These are phyloP conservation scores for Mortierella sp. DNA, from an alignment of 371 early-diverging fungal species.

Conservation along the genomic window DNA sequence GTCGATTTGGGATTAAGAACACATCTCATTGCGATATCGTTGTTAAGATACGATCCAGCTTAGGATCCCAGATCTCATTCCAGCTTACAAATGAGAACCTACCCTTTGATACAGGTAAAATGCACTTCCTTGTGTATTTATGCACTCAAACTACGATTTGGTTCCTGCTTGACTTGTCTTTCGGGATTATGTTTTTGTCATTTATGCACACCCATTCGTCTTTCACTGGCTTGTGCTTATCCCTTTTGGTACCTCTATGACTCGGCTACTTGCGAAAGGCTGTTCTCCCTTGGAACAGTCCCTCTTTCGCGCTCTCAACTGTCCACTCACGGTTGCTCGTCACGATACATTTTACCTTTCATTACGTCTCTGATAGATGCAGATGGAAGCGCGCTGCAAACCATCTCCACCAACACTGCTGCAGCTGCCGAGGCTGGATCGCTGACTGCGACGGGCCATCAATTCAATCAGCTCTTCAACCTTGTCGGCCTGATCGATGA, in stretches of 20 bases:
- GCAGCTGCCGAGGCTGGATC: conserved; percentile 61
- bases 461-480: conserved; percentile 91
- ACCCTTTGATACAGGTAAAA: conserved; percentile 55
- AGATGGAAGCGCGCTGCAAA: conserved; percentile 7
- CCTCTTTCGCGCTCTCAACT: not conserved
- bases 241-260: too few species aligned
- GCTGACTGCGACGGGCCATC: conserved; percentile 62
- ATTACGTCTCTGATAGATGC: conserved; percentile 9
- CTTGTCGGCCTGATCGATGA: conserved; percentile 88
- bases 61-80: conserved; percentile 87
- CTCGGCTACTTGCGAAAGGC: too few species aligned
- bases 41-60: conserved; percentile 84
- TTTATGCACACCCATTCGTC: too few species aligned
- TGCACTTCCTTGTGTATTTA: not conserved
- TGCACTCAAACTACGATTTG: too few species aligned
- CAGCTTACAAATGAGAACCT: conserved; percentile 91
- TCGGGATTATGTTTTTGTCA: too few species aligned
- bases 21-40: conserved; percentile 65
- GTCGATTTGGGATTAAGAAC: conserved; percentile 80
- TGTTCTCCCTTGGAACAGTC: not conserved
- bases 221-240: too few species aligned
- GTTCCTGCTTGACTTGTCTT: too few species aligned
- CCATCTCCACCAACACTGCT: conserved; percentile 57
- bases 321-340: not conserved
- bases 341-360: not conserved